Percentiles rank a stretch among this genome's conserved stretches.
These are phyloP conservation scores for Pichia sp. DNA, from an alignment of 1,139 yeast species.

Conservation along the genomic window DNA sequence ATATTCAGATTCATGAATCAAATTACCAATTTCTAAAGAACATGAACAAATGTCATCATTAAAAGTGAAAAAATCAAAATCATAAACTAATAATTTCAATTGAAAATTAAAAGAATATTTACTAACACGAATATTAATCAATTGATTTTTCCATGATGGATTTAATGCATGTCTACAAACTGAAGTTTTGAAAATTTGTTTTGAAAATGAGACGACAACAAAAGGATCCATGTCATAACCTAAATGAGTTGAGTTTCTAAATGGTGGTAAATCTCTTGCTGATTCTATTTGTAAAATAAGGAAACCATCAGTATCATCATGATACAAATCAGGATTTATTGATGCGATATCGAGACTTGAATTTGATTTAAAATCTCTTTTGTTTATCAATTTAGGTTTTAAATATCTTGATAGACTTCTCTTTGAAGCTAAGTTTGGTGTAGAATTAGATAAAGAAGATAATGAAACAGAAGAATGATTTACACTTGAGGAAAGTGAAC, in stretches of 20 bases:
- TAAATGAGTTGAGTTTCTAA: slow-evolving; percentile 54
- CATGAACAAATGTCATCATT: slow-evolving; percentile 78
- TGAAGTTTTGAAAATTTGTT: slow-evolving; percentile 79
- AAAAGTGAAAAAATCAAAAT: slow-evolving; percentile 74
- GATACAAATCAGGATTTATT: slow-evolving; percentile 9
- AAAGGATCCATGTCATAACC: slow-evolving; percentile 96
- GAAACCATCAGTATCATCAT: slow-evolving; percentile 39
- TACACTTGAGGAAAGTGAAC: no score
- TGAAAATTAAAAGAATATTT: slow-evolving; percentile 47
- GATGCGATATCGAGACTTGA: not conserved
- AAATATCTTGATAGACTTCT: not conserved
- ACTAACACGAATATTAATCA: slow-evolving; percentile 53
- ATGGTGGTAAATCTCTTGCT: slow-evolving; percentile 67
- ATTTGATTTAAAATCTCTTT: not conserved
- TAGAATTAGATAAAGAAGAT: slow-evolving; percentile 1
- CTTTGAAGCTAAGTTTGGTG: not conserved
- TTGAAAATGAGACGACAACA: slow-evolving; percentile 86
- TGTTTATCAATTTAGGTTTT: not conserved
- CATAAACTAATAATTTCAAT: slow-evolving; percentile 67
- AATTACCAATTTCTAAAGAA: slow-evolving; percentile 32
- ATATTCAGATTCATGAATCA: slow-evolving; percentile 15
- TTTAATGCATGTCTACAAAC: slow-evolving; percentile 78
- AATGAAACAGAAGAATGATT: no score
- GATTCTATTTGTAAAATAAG: slow-evolving; percentile 69
- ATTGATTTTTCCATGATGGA: slow-evolving; percentile 77